Conservation (phyloP, 1,284 basidiomycete species). For the Apiotrichum gracile region DNA sequence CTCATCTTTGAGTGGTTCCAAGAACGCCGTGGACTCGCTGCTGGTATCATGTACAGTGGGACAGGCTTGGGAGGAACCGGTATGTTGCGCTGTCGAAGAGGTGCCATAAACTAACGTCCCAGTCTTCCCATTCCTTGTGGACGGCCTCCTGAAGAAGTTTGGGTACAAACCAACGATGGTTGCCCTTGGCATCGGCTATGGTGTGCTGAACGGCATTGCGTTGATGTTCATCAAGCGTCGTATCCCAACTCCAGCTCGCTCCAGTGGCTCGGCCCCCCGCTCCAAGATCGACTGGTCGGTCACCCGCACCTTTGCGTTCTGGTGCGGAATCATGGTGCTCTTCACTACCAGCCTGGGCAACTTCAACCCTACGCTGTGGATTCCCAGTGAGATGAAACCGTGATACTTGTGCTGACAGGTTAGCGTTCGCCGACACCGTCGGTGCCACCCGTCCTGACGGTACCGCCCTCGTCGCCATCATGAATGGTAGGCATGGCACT, state of each 20-base stretch:
- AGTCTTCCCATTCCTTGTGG: slow-evolving; percentile 41
- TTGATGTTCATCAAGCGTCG: slow-evolving; percentile 41
- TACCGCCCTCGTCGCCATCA: slow-evolving; percentile 39
- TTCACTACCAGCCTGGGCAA: slow-evolving; percentile 38
- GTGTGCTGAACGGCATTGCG: slow-evolving; percentile 25
- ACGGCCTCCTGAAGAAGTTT: slow-evolving; percentile 31
- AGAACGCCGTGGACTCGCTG: slow-evolving; percentile 38
- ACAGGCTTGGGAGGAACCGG: slow-evolving; percentile 40
- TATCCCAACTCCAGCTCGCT: slow-evolving; percentile 23
- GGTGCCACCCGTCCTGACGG: slow-evolving; percentile 30
- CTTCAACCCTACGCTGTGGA: slow-evolving; percentile 41
- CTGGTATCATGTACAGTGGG: slow-evolving; percentile 43
- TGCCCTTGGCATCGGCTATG: slow-evolving; percentile 32
- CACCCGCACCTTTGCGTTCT: slow-evolving; percentile 22
- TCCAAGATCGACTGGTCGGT: slow-evolving; percentile 21
- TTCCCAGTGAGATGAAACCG: slow-evolving; percentile 29
- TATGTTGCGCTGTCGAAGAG: too few species aligned
- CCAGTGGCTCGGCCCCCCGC: background rate
- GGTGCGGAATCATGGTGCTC: slow-evolving; percentile 29
- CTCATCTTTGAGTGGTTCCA: slow-evolving; percentile 46
- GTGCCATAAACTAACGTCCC: too few species aligned
- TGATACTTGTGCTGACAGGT: background rate
- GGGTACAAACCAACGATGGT: slow-evolving; percentile 45
- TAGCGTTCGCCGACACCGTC: slow-evolving; percentile 39
- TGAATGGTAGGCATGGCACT: slow-evolving; percentile 25